Percentiles rank a stretch among this genome's conserved stretches.
Conservation (phyloP, 768 basidiomycete species). For the Mycena pura region DNA sequence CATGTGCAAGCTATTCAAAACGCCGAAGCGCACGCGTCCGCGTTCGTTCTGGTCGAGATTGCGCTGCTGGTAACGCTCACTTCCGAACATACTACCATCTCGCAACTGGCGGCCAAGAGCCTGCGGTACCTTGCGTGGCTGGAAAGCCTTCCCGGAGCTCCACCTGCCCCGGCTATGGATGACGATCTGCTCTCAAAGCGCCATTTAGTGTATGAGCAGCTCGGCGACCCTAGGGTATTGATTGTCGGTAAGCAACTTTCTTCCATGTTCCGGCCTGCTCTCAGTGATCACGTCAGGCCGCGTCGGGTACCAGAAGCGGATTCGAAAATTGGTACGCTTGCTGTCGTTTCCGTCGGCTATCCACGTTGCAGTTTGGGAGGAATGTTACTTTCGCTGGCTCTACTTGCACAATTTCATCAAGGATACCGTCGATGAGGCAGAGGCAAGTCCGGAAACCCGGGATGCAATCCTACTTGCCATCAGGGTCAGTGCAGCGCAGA, state of each 20-base stretch:
- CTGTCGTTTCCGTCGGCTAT: slow-evolving; percentile 68
- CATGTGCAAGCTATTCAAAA: slow-evolving; percentile 58
- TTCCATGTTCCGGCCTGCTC: not conserved
- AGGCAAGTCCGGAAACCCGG: slow-evolving; percentile 36
- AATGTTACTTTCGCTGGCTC: slow-evolving; percentile 81
- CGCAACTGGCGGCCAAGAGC: slow-evolving; percentile 70
- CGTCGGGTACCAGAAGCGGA: slow-evolving; percentile 79
- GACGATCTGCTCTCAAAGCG: slow-evolving; percentile 73
- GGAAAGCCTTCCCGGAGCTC: slow-evolving; percentile 67
- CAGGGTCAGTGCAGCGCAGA: slow-evolving; percentile 10
- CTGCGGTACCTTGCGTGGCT: slow-evolving; percentile 72
- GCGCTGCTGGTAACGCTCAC: slow-evolving; percentile 75
- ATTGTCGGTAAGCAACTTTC: slow-evolving; percentile 62
- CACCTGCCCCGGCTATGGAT: slow-evolving; percentile 53
- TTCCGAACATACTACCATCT: slow-evolving; percentile 70
- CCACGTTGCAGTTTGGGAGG: slow-evolving; percentile 84
- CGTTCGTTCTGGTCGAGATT: slow-evolving; percentile 74
- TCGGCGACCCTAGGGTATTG: slow-evolving; percentile 77
- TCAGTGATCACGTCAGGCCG: slow-evolving; percentile 58
- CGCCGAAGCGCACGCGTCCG: slow-evolving; percentile 59
- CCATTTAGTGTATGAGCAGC: slow-evolving; percentile 76
- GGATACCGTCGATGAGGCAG: slow-evolving; percentile 41
- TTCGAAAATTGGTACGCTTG: slow-evolving; percentile 71
- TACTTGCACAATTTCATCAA: slow-evolving; percentile 65
- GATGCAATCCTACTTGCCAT: slow-evolving; percentile 27